These are phyloP conservation scores for Rhododendron vialii DNA, from an alignment of 148 eudicot genomes.

Conservation along the genomic window DNA sequence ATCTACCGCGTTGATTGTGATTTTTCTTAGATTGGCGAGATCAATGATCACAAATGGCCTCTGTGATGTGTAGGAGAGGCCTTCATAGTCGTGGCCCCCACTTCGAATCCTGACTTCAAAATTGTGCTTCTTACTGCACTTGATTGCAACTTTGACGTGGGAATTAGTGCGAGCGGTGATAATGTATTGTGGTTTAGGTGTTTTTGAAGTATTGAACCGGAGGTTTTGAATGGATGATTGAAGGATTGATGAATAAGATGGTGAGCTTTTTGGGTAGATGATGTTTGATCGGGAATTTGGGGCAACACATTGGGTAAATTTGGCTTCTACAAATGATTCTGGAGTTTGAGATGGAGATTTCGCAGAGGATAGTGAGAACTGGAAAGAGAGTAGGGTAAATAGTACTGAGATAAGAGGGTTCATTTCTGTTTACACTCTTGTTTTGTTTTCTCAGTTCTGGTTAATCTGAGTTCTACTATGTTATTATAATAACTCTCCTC, in stretches of 20 bases:
- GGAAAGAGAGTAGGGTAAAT: not conserved
- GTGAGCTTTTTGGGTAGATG: not conserved
- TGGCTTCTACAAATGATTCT: not conserved
- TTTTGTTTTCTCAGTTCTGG: not conserved
- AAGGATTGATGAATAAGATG: not conserved
- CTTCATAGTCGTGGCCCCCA: conserved; percentile 1
- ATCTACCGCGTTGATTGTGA: not conserved
- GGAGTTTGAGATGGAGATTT: too few relatives aligned
- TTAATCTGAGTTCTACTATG: not conserved
- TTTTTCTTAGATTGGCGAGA: not conserved
- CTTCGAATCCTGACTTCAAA: not conserved
- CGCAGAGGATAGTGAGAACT: not conserved
- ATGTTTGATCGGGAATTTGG: not conserved
- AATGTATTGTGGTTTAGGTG: not conserved
- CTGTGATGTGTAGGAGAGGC: not conserved
- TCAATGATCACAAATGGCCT: not conserved
- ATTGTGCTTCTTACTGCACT: not conserved
- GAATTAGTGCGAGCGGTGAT: not conserved
- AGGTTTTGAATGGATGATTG: not conserved
- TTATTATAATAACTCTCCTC: not conserved
- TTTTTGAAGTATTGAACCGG: not conserved
- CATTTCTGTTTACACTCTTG: not conserved
- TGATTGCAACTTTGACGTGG: not conserved
- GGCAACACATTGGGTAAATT: not conserved
- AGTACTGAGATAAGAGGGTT: not conserved